Conservation (phyloP, 2,329 filamentous ascomycete genomes). For the Penicillium sp. region DNA sequence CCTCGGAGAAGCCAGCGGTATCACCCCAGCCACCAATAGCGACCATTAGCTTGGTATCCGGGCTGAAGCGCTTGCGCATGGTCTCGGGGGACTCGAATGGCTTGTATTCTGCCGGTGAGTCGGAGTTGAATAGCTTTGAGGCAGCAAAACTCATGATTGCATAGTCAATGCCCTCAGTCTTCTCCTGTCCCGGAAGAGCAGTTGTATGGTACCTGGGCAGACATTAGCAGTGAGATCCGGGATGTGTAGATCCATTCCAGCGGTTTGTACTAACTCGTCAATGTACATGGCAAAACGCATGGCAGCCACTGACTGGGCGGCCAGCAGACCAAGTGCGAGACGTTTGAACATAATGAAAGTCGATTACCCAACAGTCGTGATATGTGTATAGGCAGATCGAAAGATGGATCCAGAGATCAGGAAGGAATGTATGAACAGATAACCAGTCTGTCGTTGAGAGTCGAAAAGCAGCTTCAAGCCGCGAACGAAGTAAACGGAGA, state of each 20-base stretch:
- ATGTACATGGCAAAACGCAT: constrained; percentile 45
- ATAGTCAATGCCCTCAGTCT: constrained; percentile 50
- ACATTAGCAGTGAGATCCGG: not conserved
- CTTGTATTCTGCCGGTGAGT: constrained; percentile 43
- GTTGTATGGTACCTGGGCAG: constrained; percentile 37
- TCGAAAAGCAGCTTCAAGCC: constrained; percentile 5
- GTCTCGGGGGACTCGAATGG: constrained; percentile 54
- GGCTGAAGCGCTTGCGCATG: constrained; percentile 52
- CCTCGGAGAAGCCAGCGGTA: constrained; percentile 59
- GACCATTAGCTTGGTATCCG: constrained; percentile 62
- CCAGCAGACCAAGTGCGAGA: constrained; percentile 29
- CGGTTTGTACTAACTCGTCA: constrained; percentile 40
- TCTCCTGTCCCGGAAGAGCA: constrained; percentile 30
- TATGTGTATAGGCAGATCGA: not conserved
- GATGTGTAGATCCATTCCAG: not conserved
- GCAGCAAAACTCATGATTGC: constrained; percentile 56
- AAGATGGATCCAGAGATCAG: not conserved
- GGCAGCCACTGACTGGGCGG: constrained; percentile 26
- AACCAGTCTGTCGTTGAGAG: not conserved
- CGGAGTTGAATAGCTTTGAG: constrained; percentile 49
- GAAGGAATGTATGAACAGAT: not conserved
- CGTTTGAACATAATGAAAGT: constrained; percentile 24
- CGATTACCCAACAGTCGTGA: not conserved
- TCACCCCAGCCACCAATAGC: constrained; percentile 76
- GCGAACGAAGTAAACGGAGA: not conserved